A percentile compares a stretch with the other conserved stretches of the same genome.
Conservation (phyloP, 2,329 filamentous ascomycete species). For the Colletotrichum lindemuthianum region DNA sequence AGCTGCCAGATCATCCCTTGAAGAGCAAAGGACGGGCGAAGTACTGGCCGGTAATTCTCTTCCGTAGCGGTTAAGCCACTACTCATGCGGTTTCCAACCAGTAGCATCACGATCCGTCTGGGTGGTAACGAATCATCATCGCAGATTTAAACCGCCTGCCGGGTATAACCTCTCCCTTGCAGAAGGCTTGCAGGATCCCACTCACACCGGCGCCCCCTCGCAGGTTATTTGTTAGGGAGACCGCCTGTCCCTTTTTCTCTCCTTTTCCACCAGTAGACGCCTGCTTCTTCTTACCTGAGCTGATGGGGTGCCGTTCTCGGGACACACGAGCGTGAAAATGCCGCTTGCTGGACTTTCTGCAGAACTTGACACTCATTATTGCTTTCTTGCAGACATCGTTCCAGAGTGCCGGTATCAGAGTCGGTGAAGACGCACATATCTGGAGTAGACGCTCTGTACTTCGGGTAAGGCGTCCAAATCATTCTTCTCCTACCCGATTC, state of each 20-base stretch:
- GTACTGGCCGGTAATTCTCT: conserved; percentile 34
- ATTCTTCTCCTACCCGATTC: conserved; percentile 30
- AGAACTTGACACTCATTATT: conserved; percentile 5
- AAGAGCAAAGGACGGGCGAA: conserved; percentile 17
- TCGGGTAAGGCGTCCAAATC: conserved; percentile 10
- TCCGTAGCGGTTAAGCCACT: conserved; percentile 37
- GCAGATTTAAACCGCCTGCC: conserved; percentile 30
- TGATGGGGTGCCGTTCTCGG: conserved; percentile 3
- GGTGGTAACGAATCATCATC: conserved; percentile 34
- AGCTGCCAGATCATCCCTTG: conserved; percentile 32
- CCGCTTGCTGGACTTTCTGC: conserved; percentile 23
- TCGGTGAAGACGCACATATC: conserved; percentile 27
- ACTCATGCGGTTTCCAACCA: conserved; percentile 25
- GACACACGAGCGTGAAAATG: background rate
- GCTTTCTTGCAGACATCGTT: conserved; percentile 22
- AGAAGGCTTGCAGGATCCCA: conserved; percentile 21
- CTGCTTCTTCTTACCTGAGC: background rate
- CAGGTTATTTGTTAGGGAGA: conserved; percentile 8
- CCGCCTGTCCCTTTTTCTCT: conserved; percentile 1
- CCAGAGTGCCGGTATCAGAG: conserved; percentile 33
- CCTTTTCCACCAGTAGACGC: conserved; percentile 32
- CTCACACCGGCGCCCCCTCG: background rate
- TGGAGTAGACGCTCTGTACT: conserved; percentile 11
- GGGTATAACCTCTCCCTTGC: conserved; percentile 30
- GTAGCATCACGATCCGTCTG: conserved; percentile 18